Conservation (phyloP, 805 yeast species). For the Martiniozyma abietophila region DNA sequence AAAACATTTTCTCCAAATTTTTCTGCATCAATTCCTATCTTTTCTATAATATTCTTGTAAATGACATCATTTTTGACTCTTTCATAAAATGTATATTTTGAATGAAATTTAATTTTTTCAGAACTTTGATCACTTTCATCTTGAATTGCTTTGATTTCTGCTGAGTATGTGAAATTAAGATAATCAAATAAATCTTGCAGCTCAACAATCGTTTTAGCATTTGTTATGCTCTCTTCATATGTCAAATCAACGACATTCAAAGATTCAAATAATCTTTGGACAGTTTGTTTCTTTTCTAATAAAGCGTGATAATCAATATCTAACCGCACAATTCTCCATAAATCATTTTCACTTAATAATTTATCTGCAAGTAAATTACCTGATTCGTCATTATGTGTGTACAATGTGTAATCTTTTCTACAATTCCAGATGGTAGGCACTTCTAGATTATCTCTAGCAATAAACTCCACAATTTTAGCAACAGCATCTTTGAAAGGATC, state of each 20-base stretch:
- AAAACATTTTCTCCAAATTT: slow-evolving; percentile 76
- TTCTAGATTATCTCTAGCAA: slow-evolving; percentile 72
- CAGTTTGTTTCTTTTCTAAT: slow-evolving; percentile 55
- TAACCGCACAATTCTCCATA: slow-evolving; percentile 83
- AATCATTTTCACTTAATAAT: slow-evolving; percentile 66
- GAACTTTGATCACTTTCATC: slow-evolving; percentile 9
- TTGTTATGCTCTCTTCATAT: slow-evolving; percentile 42
- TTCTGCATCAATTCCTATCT: slow-evolving; percentile 70
- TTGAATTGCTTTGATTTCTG: slow-evolving; percentile 39
- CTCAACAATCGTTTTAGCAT: slow-evolving; percentile 60
- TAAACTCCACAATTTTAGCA: slow-evolving; percentile 56
- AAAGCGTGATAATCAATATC: slow-evolving; percentile 86
- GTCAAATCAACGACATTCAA: slow-evolving; percentile 51
- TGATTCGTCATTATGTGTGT: slow-evolving; percentile 33
- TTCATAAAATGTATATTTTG: slow-evolving; percentile 55
- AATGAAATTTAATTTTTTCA: slow-evolving; percentile 33
- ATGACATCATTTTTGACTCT: slow-evolving; percentile 57
- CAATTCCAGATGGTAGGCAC: slow-evolving; percentile 95
- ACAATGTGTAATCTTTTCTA: slow-evolving; percentile 78
- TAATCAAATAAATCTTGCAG: slow-evolving; percentile 84
- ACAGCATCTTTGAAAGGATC: slow-evolving; percentile 62
- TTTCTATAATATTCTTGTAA: slow-evolving; percentile 49
- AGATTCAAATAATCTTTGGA: slow-evolving; percentile 45
- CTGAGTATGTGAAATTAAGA: slow-evolving; percentile 63
- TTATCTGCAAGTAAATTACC: slow-evolving; percentile 40